Conservation (phyloP, 345 rosid species). For the Populus davidiana region DNA sequence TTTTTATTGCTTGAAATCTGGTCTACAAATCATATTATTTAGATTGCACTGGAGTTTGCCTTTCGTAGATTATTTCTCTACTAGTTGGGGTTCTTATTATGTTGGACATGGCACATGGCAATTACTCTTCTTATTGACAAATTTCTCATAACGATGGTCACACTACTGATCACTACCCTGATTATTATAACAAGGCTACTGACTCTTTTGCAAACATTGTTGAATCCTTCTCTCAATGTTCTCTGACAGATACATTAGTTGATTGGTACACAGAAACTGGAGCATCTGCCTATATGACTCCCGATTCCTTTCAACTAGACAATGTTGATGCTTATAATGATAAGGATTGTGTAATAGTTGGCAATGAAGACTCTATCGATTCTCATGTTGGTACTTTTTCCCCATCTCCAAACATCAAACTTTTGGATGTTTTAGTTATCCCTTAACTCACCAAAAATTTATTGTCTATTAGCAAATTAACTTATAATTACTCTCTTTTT, state of each 20-base stretch:
- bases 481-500: neutral
- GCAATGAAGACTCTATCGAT: conserved; percentile 10
- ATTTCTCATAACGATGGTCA: too few species aligned
- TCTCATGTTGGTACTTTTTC: neutral
- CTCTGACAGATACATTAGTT: neutral
- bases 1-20: too few species aligned
- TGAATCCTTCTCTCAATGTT: neutral
- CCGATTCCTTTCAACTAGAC: neutral
- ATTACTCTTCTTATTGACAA: too few species aligned
- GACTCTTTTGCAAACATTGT: too few species aligned
- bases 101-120: too few species aligned
- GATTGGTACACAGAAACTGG: neutral
- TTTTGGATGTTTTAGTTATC: conserved; percentile 5
- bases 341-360: conserved; percentile 12
- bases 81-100: too few species aligned
- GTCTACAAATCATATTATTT: neutral
- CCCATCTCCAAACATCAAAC: neutral
- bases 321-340: conserved; percentile 1
- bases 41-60: neutral
- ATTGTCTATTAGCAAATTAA: conserved; percentile 12
- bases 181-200: too few species aligned
- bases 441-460: conserved; percentile 7
- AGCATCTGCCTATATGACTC: neutral
- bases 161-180: too few species aligned
- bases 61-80: neutral